Percentiles rank a stretch among this genome's conserved stretches.
These are phyloP conservation scores for Neovahlkampfia damariscottae DNA, from an alignment of 78 protist species.

Conservation along the genomic window DNA sequence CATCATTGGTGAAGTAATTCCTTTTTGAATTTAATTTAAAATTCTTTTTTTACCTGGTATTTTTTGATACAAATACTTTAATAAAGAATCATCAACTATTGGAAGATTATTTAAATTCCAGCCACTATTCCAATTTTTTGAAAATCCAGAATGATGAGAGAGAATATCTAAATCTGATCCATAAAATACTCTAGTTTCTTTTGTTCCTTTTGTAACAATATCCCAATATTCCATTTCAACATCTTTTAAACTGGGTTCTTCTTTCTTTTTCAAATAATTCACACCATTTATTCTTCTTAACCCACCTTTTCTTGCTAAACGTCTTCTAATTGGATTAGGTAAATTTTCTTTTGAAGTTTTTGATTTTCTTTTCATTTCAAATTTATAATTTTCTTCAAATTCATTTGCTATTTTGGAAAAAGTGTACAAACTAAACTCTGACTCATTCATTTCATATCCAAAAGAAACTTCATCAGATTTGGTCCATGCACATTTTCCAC, in stretches of 20 bases:
- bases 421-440: background rate
- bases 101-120: background rate
- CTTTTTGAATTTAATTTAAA: no score
- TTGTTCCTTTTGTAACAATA: background rate
- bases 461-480: background rate
- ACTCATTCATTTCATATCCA: background rate
- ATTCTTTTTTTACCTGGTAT: background rate
- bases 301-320: background rate
- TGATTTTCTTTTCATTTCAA: background rate
- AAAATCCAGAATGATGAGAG: background rate
- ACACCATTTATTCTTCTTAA: background rate
- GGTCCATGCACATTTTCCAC: background rate
- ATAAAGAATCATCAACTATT: background rate
- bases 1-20: conserved; percentile 51
- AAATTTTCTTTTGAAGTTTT: background rate
- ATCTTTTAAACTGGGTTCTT: background rate
- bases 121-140: background rate
- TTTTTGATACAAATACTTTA: background rate
- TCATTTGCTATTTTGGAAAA: background rate
- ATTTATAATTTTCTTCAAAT: background rate
- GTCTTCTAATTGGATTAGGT: background rate
- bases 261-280: background rate
- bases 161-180: background rate
- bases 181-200: background rate
- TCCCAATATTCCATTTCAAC: background rate